Base-by-base conservation (phyloP, 495 filamentous ascomycete genomes). In the Tuber aestivum region DNA sequence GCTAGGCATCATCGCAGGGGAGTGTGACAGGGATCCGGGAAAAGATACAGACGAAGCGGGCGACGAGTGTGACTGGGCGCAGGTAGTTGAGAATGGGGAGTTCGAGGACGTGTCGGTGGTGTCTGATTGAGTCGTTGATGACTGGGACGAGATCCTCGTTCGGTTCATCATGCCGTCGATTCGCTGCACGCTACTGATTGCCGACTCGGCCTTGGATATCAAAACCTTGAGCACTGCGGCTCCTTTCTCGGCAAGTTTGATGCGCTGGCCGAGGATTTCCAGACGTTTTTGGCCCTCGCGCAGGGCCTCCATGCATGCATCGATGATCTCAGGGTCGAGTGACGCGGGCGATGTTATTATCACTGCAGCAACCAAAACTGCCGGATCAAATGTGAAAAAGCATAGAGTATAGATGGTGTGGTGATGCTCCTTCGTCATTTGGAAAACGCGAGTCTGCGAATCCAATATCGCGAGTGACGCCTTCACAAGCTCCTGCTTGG, bases 321-420 rank as follows among this genome's bases (percentile, higher is more conserved):
- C 72, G 69, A 82, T 73, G 50, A 82, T 72, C 16, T 75, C 80
- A 27, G 61, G 76, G 20, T 75, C 74, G 21, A 82, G 76, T 12
- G 79, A 79, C 69, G 75, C 35, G 27, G 80, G 77, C 1, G 80
- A 75, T 6, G 79, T 82, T 69, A 82, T 82, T 27, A 82, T 77
- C 35, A 90, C 86, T 27, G 89, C 87, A 7, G 88, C 85, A 72
- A 90, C 86, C 72, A 91, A 85, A 41, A 90, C 86, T 73, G 89
- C 85, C 32, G 89, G 89, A 81, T 91, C 89, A 75, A 91, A 91
- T 2, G 88, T 90, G 69, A 69, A 80, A 69, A 74, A 78, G 71
- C 72, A 74, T 7, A 76, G 72, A 9, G 75, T 76, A 76, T 77
- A 87, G 82, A 89, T 87, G 74, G 87, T 89, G 79, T 89, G 88